Base-by-base conservation (phyloP, 805 yeast species). In the Ogataea ganodermae region DNA sequence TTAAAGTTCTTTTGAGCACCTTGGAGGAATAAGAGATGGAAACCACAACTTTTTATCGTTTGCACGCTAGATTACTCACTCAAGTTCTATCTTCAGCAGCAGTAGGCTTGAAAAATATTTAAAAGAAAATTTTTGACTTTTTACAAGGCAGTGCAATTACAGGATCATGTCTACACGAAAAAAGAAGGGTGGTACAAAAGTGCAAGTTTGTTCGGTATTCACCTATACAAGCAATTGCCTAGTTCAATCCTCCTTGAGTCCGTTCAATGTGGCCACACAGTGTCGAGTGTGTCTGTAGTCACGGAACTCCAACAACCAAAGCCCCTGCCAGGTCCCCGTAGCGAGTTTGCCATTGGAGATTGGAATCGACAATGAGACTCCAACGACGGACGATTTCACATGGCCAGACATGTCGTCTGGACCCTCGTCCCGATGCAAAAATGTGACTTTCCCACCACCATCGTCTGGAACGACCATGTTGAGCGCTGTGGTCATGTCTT, bases 401-500 rank as follows among this genome's bases (percentile, higher is more conserved):
- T 87, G 95, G 0, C 91, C 86, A 1, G 92, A 88, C 90, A 86
- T 84, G 62, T 87, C 95, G 61, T 88, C 95, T 3, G 86, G 75
- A 0, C 89, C 95, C 65, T 87, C 95, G 45, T 84, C 92, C 12
- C 76, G 79, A 62, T 83, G 91, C 38, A 75, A 58, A 56, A 83
- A 84, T 2, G 35, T 40, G 30, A 66, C 62, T 37, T 61, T 56
- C 17, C 66, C 73, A 44, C 71, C 70, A 6, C 73, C 77, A 49
- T 75, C 76, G 58, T 86, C 92, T 0, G 95, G 95, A 2, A 79
- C 87, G 48, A 86, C 69, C 43, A 78, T 68, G 57, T 81, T 84
- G 55, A 88, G 65, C 1, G 86, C 78, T 20, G 75, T 73, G 8
- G 75, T 73, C 87, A 88, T 75, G 59, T 87, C 95, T 1, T 59